These are phyloP conservation scores for Aspergillus sp. DNA, from an alignment of 2,329 filamentous ascomycete species.

Conservation along the genomic window DNA sequence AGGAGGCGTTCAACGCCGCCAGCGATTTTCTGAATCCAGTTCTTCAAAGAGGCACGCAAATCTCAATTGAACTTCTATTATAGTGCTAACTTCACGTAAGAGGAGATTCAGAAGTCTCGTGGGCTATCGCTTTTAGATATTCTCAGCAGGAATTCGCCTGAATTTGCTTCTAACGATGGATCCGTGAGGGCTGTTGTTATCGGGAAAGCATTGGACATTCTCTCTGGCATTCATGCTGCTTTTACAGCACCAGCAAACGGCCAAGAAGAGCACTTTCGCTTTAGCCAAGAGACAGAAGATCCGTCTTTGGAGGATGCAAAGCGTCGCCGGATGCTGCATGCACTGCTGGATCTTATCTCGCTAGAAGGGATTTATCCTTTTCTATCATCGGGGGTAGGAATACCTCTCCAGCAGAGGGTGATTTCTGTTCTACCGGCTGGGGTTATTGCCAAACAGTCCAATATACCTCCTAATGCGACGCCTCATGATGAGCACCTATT, in stretches of 20 bases:
- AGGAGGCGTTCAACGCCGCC: constrained; percentile 27
- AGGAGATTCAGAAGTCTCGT: constrained; percentile 30
- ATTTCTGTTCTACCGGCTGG: constrained; percentile 37
- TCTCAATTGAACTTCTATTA: constrained; percentile 8
- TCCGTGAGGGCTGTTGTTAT: constrained; percentile 22
- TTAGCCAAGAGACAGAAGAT: constrained; percentile 15
- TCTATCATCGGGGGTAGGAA: constrained; percentile 35
- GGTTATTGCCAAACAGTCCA: constrained; percentile 31
- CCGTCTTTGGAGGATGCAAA: constrained; percentile 34
- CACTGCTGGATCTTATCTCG: constrained; percentile 36
- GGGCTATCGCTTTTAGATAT: constrained; percentile 30
- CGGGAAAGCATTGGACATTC: constrained; percentile 25
- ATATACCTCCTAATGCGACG: constrained; percentile 9
- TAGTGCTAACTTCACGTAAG: constrained; percentile 27
- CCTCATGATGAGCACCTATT: constrained; percentile 25
- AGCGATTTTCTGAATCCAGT: constrained; percentile 31
- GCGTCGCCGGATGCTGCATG: constrained; percentile 31
- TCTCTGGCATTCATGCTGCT: constrained; percentile 27
- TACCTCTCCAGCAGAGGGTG: constrained; percentile 37
- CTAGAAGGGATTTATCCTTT: constrained; percentile 40
- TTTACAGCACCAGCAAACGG: constrained; percentile 21
- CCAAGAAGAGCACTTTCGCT: constrained; percentile 2
- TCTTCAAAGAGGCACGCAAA: constrained; percentile 33
- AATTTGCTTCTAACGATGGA: constrained; percentile 9
- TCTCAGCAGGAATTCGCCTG: constrained; percentile 13